Evolutionary conservation across 2,329 filamentous ascomycete species (phyloP).

Genomic region (Paecilomyces sp.): DNA sequence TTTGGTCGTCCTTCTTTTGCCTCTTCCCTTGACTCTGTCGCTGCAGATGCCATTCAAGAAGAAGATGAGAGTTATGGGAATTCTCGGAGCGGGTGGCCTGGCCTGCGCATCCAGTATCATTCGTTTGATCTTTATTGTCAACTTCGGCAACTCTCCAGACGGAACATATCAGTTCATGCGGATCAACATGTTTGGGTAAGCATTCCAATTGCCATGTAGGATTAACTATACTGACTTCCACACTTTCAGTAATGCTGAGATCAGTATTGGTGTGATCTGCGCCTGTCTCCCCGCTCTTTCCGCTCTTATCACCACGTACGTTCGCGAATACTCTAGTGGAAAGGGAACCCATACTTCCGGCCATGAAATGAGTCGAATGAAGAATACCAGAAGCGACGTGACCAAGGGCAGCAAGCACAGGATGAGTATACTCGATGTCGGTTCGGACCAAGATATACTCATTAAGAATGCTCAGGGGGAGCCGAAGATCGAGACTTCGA

Average conservation of each 20-base stretch:
- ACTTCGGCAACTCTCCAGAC: constrained; percentile 16
- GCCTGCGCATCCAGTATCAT: constrained; percentile 21
- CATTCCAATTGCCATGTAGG: constrained; percentile 15
- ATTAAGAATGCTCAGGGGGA: constrained; percentile 18
- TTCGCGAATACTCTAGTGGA: constrained; percentile 21
- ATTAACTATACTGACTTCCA: not conserved
- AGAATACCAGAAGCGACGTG: constrained; percentile 6
- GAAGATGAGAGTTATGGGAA: constrained; percentile 36
- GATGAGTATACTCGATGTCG: constrained; percentile 10
- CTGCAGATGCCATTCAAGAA: not conserved
- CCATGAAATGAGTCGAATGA: constrained; percentile 15
- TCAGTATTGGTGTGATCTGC: constrained; percentile 34
- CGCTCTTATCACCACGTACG: constrained; percentile 24
- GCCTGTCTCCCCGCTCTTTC: constrained; percentile 34
- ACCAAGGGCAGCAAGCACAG: constrained; percentile 7
- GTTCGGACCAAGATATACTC: constrained; percentile 19
- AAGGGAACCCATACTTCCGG: constrained; percentile 12
- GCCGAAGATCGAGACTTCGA: constrained; percentile 19
- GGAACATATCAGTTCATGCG: constrained; percentile 20
- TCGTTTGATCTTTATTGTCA: constrained; percentile 17
- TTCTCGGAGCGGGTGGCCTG: constrained; percentile 43
- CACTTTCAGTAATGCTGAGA: constrained; percentile 28
- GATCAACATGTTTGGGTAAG: constrained; percentile 23
- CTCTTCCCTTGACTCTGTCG: not conserved
- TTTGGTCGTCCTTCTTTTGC: not conserved